Percentiles rank a stretch among this genome's conserved stretches.
These are phyloP conservation scores for Trichoderma sp. DNA, from an alignment of 2,329 filamentous ascomycete genomes.

Conservation along the genomic window DNA sequence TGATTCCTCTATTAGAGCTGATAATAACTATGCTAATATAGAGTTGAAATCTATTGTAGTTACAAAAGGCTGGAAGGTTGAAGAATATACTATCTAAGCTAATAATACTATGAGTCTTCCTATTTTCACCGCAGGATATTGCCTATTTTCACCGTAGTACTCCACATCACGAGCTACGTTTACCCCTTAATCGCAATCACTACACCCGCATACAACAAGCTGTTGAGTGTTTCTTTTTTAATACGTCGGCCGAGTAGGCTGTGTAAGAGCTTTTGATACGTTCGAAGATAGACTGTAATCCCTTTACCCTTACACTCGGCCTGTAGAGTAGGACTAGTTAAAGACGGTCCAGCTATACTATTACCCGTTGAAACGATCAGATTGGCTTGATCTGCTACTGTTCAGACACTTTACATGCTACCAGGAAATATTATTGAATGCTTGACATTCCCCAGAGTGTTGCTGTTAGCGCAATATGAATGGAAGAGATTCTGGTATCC, in stretches of 20 bases:
- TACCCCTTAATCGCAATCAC: no score
- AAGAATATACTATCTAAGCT: no score
- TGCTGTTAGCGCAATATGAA: neutral
- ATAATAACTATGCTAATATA: no score
- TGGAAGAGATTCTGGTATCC: rapidly evolving
- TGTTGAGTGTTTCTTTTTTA: neutral
- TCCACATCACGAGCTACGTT: no score
- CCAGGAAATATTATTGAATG: neutral
- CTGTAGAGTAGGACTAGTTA: neutral
- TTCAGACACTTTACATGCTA: neutral
- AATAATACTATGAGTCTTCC: no score
- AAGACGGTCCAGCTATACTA: neutral
- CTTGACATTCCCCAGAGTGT: neutral
- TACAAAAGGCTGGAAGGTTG: no score
- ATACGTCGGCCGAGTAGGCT: neutral
- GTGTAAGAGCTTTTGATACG: neutral
- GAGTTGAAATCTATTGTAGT: no score
- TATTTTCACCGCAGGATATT: no score
- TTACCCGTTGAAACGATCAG: neutral
- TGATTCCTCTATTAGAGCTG: no score
- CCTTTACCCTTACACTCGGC: neutral
- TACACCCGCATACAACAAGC: no score
- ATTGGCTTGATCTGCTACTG: neutral
- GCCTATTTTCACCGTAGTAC: no score
- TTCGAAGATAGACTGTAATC: neutral